These are phyloP conservation scores for Exobasidium cylindrosporum DNA, from an alignment of 1,284 basidiomycete genomes.

Conservation along the genomic window DNA sequence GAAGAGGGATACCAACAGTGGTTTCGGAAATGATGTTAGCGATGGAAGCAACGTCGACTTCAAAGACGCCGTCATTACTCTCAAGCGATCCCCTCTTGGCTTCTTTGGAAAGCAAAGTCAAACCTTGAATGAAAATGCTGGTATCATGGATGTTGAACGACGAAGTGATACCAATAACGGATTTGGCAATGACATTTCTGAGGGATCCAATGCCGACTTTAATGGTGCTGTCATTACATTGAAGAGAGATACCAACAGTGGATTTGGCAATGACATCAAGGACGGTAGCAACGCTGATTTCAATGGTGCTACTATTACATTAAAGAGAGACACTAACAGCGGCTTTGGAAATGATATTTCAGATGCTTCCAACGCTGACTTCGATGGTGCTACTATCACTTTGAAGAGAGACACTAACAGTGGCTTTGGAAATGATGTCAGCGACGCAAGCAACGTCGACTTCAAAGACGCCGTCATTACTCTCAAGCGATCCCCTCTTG, in stretches of 20 bases:
- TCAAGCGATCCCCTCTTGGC: not conserved
- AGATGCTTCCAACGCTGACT: not conserved
- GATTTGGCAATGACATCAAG: not conserved
- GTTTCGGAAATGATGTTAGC: not conserved
- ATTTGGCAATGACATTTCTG: not conserved
- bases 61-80: not conserved
- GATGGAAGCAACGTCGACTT: not conserved
- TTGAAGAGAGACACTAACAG: not conserved
- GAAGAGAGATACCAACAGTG: too few relatives aligned
- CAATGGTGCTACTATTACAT: not conserved
- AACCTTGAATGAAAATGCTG: not conserved
- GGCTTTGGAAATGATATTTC: not conserved
- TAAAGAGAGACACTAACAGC: not conserved
- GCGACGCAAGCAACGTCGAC: not conserved
- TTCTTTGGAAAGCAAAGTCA: not conserved
- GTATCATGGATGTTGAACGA: not conserved
- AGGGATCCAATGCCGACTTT: not conserved
- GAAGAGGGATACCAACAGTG: not conserved
- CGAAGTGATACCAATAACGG: not conserved
- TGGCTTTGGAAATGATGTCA: not conserved
- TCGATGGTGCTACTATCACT: not conserved
- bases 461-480: too few relatives aligned
- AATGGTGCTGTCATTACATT: too few relatives aligned
- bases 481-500: too few relatives aligned
- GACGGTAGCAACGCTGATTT: not conserved